phyloP scores from a whole-genome alignment of 192 early-diverging fungal species.

The Coemansia sp. region DNA sequence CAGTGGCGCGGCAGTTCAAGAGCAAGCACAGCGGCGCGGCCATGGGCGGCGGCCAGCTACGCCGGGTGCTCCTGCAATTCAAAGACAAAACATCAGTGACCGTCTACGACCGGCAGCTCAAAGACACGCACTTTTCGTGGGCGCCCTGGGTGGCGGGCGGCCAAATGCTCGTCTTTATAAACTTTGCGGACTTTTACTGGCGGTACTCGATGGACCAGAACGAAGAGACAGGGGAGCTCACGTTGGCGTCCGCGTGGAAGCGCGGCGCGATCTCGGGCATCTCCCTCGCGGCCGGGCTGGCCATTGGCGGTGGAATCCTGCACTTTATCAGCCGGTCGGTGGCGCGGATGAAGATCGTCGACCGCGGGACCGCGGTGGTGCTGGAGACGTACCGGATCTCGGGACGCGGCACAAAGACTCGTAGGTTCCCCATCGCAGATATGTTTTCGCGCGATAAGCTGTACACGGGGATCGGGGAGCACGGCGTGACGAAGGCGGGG shows the following conservation, averaged over 20 bases:
- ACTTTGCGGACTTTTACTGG: slow-evolving; percentile 53
- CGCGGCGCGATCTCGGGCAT: slow-evolving; percentile 29
- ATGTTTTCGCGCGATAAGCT: slow-evolving; percentile 38
- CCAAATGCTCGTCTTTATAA: slow-evolving; percentile 45
- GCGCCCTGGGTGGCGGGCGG: slow-evolving; percentile 45
- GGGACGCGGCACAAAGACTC: slow-evolving; percentile 14
- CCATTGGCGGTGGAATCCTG: slow-evolving; percentile 32
- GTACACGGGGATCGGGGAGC: slow-evolving; percentile 23
- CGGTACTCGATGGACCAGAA: slow-evolving; percentile 40
- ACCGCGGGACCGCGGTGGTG: slow-evolving; percentile 22
- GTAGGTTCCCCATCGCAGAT: slow-evolving; percentile 12
- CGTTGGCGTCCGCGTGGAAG: slow-evolving; percentile 31
- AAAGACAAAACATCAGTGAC: slow-evolving; percentile 9
- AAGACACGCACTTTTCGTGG: slow-evolving; percentile 34
- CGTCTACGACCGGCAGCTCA: slow-evolving; percentile 21
- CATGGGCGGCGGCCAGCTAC: slow-evolving; percentile 24
- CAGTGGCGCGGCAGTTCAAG: too few species aligned
- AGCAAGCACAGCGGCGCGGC: slow-evolving; percentile 1
- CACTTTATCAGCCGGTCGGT: slow-evolving; percentile 43
- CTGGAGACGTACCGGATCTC: slow-evolving; percentile 32
- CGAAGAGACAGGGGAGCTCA: slow-evolving; percentile 35
- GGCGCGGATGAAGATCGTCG: slow-evolving; percentile 21
- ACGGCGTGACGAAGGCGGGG: slow-evolving; percentile 23
- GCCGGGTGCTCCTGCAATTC: slow-evolving; percentile 28
- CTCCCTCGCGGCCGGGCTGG: slow-evolving; percentile 23